These are phyloP conservation scores for Bacidia gigantensis DNA, from an alignment of 495 filamentous ascomycete genomes.

Conservation along the genomic window DNA sequence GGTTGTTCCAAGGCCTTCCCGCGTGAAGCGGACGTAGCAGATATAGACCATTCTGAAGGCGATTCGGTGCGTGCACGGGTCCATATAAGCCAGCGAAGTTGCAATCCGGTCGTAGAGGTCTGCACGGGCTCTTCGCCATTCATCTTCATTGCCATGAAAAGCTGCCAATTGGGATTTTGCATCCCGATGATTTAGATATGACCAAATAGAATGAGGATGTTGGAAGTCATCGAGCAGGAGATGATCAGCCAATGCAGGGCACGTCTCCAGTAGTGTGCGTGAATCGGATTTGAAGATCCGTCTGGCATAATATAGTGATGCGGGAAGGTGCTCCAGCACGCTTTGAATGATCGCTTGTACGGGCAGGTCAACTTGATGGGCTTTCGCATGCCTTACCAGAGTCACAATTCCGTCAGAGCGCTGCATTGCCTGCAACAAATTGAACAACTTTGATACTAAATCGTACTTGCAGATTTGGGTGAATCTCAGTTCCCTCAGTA, in stretches of 20 bases:
- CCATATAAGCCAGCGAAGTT: not conserved
- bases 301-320: not conserved
- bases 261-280: slow-evolving; percentile 8
- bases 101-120: slow-evolving; percentile 16
- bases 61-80: slow-evolving; percentile 9
- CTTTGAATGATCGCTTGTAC: slow-evolving; percentile 3
- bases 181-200: slow-evolving; percentile 1
- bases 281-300: slow-evolving; percentile 10
- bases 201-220: slow-evolving; percentile 4
- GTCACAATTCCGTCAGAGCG: slow-evolving; percentile 6
- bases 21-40: slow-evolving; percentile 17
- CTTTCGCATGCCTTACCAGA: slow-evolving; percentile 2
- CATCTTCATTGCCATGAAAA: not conserved
- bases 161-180: not conserved
- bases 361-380: not conserved
- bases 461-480: not conserved
- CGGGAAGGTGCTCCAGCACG: slow-evolving; percentile 4
- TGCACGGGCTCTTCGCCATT: not conserved
- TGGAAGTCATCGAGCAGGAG: slow-evolving; percentile 7
- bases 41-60: slow-evolving; percentile 19
- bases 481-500: not conserved
- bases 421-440: slow-evolving; percentile 7
- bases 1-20: slow-evolving; percentile 14
- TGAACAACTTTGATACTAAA: slow-evolving; percentile 1
- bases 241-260: slow-evolving; percentile 14